A percentile compares a stretch with the other conserved stretches of the same genome.
phyloP scores from a whole-genome alignment of 257 asterid genomes.

The Agastache rugosa region DNA sequence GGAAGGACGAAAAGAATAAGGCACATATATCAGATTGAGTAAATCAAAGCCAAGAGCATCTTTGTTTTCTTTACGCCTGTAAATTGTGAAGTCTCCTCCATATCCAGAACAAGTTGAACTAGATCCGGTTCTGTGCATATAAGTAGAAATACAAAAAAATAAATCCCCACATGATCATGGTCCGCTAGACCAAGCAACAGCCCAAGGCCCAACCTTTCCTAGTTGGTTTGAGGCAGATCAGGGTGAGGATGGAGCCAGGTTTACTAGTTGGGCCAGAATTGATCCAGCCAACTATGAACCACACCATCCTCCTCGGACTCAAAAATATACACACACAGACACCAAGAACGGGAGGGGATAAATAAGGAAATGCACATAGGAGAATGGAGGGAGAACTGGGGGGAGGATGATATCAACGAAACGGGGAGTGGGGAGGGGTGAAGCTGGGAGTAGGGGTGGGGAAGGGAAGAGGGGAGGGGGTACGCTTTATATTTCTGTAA shows the following conservation, averaged over 20 bases:
- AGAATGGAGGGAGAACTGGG: constrained; percentile 15
- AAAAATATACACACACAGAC: constrained; percentile 27
- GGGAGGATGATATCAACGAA: not conserved
- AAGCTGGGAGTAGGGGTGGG: constrained; percentile 32
- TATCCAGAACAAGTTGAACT: constrained; percentile 4
- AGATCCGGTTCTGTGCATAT: constrained; percentile 19
- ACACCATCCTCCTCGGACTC: constrained; percentile 19
- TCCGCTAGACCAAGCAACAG: constrained; percentile 15
- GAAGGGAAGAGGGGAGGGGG: constrained; percentile 29
- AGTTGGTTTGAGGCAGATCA: constrained; percentile 27
- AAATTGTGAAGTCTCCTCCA: constrained; percentile 18
- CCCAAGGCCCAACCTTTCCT: constrained; percentile 29
- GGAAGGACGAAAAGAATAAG: constrained; percentile 6
- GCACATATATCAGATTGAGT: constrained; percentile 28
- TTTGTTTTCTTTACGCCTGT: constrained; percentile 17
- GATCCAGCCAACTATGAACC: constrained; percentile 32
- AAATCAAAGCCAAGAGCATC: constrained; percentile 30
- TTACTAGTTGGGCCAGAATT: constrained; percentile 14
- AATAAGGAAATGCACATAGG: constrained; percentile 23
- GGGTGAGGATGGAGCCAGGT: constrained; percentile 9
- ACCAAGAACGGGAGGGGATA: constrained; percentile 5
- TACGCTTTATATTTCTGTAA: constrained; percentile 32
- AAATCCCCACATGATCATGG: constrained; percentile 23
- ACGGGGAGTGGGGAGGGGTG: constrained; percentile 38
- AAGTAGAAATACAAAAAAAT: constrained; percentile 12